Base-by-base conservation (phyloP, 78 protist species). In the Carpediemonas membranifera region DNA sequence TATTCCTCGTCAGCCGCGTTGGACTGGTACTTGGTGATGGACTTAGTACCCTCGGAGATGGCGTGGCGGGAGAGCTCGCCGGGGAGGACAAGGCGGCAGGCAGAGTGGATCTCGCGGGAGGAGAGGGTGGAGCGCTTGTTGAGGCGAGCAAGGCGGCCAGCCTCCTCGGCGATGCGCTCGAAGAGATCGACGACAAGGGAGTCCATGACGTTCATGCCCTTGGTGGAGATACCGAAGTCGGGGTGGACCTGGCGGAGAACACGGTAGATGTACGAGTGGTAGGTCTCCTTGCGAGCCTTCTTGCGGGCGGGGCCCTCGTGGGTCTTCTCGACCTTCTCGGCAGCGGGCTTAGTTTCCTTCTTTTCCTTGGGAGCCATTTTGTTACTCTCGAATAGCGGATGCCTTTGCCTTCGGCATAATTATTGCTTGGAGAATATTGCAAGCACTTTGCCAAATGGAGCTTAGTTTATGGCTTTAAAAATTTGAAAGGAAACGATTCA, bases 61-160 rank as follows among this genome's bases (percentile, higher is more conserved):
- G 94, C 94, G 72, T 89, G 94, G 81, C 86, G 86, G 55, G 94
- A 89, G 16, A 89, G 84, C 75, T 89, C 94, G 35, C 91, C 91
- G 58, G 94, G 84, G n/a, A 89, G 80, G 39, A 84, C 44, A 66
- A 84, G 82, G 37, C 92, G 85, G 52, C 82, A 88, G 27, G 92
- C 89, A 7, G 85, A 78, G 77, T 87, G 92, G 60, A 87, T 87
- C 65, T 87, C 92, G 55, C 92, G 63, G 27, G 76, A 58, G 13
- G 68, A 35, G 7, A 71, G 68, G 30, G 76, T 69, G n/a, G 51
- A 53, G 43, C n/a, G 19, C 82, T 77, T 76, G 85, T 82, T 89
- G 86, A 78, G 76, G 56, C 77, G 75, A 21, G 84, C 84, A 15
- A 89, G 75, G 31, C 31, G n/a, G 57, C 79, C 81, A 7, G 89